phyloP scores from a whole-genome alignment of 2,329 filamentous ascomycete species.

The Hortaea werneckii region DNA sequence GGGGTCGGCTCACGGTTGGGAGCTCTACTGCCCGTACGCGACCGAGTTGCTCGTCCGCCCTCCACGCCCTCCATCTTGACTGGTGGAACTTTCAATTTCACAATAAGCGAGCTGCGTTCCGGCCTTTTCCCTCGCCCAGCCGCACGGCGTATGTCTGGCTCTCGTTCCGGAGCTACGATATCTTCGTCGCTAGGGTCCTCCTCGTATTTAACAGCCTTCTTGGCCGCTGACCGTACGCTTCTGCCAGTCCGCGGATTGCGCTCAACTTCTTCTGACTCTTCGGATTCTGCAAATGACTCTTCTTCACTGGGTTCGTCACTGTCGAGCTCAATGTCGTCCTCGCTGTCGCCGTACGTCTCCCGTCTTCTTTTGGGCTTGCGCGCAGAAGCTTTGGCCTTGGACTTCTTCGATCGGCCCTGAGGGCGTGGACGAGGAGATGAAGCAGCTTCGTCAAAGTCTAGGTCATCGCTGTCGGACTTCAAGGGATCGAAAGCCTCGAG shows the following conservation, averaged over 20 bases:
- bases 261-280: conserved; percentile 38
- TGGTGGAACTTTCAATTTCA: conserved; percentile 32
- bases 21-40: conserved; percentile 31
- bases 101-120: conserved; percentile 24
- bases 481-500: conserved; percentile 27
- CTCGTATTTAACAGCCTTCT: conserved; percentile 46
- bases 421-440: conserved; percentile 13
- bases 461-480: conserved; percentile 28
- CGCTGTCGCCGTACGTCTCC: conserved; percentile 29
- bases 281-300: conserved; percentile 32
- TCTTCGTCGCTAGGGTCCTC: conserved; percentile 38
- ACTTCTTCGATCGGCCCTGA: conserved; percentile 17
- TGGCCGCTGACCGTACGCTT: conserved; percentile 45
- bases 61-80: conserved; percentile 8
- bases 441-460: conserved; percentile 21
- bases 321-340: conserved; percentile 37
- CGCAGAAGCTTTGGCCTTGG: conserved; percentile 9
- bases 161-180: conserved; percentile 30
- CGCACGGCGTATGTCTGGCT: conserved; percentile 18
- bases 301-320: conserved; percentile 31
- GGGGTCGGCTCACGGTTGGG: conserved; percentile 26
- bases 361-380: conserved; percentile 27
- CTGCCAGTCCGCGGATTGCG: conserved; percentile 47
- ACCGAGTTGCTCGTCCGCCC: conserved; percentile 19
- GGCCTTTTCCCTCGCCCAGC: conserved; percentile 16